Evolutionary conservation across 2,329 filamentous ascomycete genomes (phyloP).

Genomic region (Pseudogymnoascus sp.): DNA sequence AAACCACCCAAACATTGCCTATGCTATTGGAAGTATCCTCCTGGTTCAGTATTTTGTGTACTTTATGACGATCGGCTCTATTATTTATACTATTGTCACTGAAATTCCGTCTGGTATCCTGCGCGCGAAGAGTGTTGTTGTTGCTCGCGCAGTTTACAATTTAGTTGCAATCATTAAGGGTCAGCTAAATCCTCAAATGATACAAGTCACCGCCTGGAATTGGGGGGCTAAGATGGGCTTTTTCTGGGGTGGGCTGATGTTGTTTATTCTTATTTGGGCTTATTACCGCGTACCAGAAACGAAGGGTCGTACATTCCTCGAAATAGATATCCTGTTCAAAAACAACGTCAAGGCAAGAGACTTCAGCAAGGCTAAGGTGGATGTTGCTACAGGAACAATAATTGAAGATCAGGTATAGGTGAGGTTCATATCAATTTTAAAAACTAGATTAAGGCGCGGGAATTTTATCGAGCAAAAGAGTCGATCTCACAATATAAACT

Average conservation of each 20-base stretch:
- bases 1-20: background rate
- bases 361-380: constrained; percentile 30
- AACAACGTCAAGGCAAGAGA: constrained; percentile 32
- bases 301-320: constrained; percentile 35
- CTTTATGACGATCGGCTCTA: background rate
- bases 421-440: background rate
- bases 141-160: constrained; percentile 32
- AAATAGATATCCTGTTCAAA: constrained; percentile 38
- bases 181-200: constrained; percentile 20
- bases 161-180: constrained; percentile 30
- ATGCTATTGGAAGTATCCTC: background rate
- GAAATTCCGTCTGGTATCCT: constrained; percentile 29
- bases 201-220: constrained; percentile 19
- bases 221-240: constrained; percentile 33
- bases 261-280: constrained; percentile 33
- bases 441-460: background rate
- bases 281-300: constrained; percentile 38
- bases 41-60: background rate
- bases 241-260: constrained; percentile 34
- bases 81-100: background rate
- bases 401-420: background rate
- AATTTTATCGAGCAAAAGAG: background rate
- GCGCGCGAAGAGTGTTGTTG: constrained; percentile 35
- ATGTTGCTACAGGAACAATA: constrained; percentile 13
- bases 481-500: background rate